Percentiles rank a stretch among this genome's conserved stretches.
phyloP scores from a whole-genome alignment of 2,329 filamentous ascomycete species.

The Colletotrichum shisoi region DNA sequence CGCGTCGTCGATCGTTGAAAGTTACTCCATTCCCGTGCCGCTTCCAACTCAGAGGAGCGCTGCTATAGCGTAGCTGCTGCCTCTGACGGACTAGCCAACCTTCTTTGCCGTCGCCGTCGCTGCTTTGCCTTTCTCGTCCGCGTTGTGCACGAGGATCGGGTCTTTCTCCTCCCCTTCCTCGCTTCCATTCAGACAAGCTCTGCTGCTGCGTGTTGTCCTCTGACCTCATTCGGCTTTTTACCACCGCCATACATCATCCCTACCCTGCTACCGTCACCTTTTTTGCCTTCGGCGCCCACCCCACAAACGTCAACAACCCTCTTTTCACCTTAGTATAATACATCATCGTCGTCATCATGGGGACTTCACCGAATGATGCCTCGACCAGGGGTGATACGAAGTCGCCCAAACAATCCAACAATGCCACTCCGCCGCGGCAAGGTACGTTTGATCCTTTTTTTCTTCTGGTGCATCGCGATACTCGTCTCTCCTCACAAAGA shows the following conservation, averaged over 20 bases:
- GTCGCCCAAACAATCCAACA: constrained; percentile 58
- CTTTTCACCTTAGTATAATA: constrained; percentile 50
- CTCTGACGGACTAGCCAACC: constrained; percentile 33
- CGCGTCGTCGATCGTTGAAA: constrained; percentile 34
- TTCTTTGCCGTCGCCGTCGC: constrained; percentile 3
- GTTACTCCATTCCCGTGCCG: constrained; percentile 35
- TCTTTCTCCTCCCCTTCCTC: constrained; percentile 1
- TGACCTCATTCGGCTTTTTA: constrained; percentile 52
- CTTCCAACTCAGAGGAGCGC: constrained; percentile 37
- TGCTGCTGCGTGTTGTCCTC: constrained; percentile 43
- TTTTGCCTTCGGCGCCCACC: constrained; percentile 42
- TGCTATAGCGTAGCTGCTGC: constrained; percentile 39
- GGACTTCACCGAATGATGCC: constrained; percentile 53
- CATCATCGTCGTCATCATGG: constrained; percentile 60
- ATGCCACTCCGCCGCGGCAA: constrained; percentile 52
- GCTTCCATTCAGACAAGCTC: constrained; percentile 24
- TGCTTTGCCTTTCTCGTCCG: constrained; percentile 3
- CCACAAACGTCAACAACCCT: constrained; percentile 45
- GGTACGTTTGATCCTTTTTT: constrained; percentile 49
- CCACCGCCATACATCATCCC: constrained; percentile 31
- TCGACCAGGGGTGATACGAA: constrained; percentile 55
- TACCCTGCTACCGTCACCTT: constrained; percentile 41
- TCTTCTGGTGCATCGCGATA: constrained; percentile 16
- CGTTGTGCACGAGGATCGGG: neutral
- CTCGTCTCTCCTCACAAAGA: constrained; percentile 13